Evolutionary conservation across 2,329 filamentous ascomycete genomes (phyloP), one percentile per base, ranked within the genome.

Genomic region (Rhinocladiella mackenziei): DNA sequence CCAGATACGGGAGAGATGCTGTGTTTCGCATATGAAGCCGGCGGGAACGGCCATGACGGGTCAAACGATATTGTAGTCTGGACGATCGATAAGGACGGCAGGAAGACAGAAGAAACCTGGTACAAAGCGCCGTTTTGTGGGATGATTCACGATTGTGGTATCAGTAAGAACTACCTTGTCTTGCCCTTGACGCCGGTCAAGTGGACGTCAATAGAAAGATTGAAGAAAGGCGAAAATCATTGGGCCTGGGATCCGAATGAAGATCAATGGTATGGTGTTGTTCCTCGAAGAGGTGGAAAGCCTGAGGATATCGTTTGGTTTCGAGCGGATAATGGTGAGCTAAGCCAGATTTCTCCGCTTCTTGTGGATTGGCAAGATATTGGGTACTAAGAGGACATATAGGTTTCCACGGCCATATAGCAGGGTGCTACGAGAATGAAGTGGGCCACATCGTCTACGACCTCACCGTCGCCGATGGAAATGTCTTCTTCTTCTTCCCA

Each of bases 201-300:
- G 56, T 68, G 65, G 50, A 64, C 65, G 10, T 37, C 33, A 9
- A 53, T 68, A 5, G 68, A 69, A 33, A 60, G 70, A 7, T 58
- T 75, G 54, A 67, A 67, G 58, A 59, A 54, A 2, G 72, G 72
- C 0, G 71, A 68, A 1, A 71, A 74, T 50, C 73, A 75, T 57
- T 75, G 71, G 58, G 71, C 71, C 0, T 74, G 72, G 72, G 71
- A 75, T 42, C 70, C 73, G 0, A 34, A 48, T 2, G 74, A 77
- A 56, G 73, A 77, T 53, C 74, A 77, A 55, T 72, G 70, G 60
- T 78, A 77, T 50, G 75, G 72, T 0, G 62, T 78, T 10, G 73
- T 77, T 2, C 74, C 74, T 2, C 64, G 75, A 5, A 59, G 69
- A 2, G 69, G 69, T 2, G 74, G 67, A 0, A 75, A 72, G 51